These are phyloP conservation scores for Sicyos edulis DNA, from an alignment of 306 rosid species.

Conservation along the genomic window DNA sequence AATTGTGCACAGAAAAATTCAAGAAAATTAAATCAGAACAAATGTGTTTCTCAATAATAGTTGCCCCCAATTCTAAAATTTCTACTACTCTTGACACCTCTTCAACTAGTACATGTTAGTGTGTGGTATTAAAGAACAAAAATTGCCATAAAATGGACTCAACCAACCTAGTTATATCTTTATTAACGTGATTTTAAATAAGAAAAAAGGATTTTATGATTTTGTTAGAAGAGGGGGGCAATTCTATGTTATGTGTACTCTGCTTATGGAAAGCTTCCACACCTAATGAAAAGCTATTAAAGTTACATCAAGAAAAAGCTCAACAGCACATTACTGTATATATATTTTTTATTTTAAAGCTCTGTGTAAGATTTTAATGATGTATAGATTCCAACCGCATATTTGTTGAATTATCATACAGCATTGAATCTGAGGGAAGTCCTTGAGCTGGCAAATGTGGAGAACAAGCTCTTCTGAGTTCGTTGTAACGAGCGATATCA, in stretches of 20 bases:
- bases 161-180: neutral
- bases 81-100: neutral
- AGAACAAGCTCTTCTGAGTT: conserved; percentile 30
- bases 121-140: neutral
- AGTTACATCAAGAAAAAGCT: neutral
- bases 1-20: neutral
- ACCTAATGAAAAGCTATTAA: neutral
- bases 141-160: neutral
- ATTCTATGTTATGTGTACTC: conserved; percentile 11
- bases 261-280: conserved; percentile 8
- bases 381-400: conserved; percentile 5
- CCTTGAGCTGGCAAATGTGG: neutral
- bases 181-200: neutral
- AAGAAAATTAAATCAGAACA: neutral
- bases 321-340: neutral
- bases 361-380: neutral
- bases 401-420: conserved; percentile 3
- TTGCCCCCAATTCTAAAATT: neutral
- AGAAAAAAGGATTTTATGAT: neutral
- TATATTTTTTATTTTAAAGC: neutral
- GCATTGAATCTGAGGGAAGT: neutral
- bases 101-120: neutral
- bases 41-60: neutral
- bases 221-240: neutral
- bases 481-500: conserved; percentile 39